Evolutionary conservation across 2,329 filamentous ascomycete genomes (phyloP).

Genomic region (Paracamarosporium sp.): DNA sequence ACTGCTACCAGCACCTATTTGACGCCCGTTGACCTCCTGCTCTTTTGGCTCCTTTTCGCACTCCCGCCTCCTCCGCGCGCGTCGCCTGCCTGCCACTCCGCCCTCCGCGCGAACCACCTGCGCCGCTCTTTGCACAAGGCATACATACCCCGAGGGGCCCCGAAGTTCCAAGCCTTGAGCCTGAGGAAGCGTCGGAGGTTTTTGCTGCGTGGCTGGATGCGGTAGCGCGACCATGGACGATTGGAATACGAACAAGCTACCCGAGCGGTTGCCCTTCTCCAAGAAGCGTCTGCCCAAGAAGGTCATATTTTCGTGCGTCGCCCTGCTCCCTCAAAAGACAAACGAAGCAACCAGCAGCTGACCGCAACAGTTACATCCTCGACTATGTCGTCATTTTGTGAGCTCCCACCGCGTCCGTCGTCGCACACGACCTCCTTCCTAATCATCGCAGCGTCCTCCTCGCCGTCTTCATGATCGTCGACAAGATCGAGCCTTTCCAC

Average conservation of each 20-base stretch:
- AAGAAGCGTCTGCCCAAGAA: slow-evolving; percentile 59
- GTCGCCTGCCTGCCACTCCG: slow-evolving; percentile 32
- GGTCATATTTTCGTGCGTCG: slow-evolving; percentile 60
- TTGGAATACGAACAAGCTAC: slow-evolving; percentile 45
- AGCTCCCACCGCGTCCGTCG: slow-evolving; percentile 26
- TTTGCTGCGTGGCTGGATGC: slow-evolving; percentile 20
- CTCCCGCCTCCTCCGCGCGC: slow-evolving; percentile 1
- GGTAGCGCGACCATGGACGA: slow-evolving; percentile 39
- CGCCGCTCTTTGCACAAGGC: not conserved
- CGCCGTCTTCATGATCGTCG: slow-evolving; percentile 59
- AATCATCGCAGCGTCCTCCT: slow-evolving; percentile 54
- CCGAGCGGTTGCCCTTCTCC: slow-evolving; percentile 60
- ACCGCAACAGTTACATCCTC: slow-evolving; percentile 57
- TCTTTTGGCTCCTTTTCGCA: slow-evolving; percentile 1
- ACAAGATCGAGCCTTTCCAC: slow-evolving; percentile 62
- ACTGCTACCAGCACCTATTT: not conserved
- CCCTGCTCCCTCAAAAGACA: not conserved
- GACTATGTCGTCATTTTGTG: slow-evolving; percentile 68
- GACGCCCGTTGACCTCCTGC: not conserved
- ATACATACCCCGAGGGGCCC: not conserved
- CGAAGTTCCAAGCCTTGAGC: slow-evolving; percentile 10
- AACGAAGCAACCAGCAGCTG: slow-evolving; percentile 18
- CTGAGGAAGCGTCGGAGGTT: slow-evolving; percentile 14
- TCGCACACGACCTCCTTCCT: slow-evolving; percentile 45
- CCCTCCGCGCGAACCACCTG: slow-evolving; percentile 18